Evolutionary conservation across 768 basidiomycete genomes (phyloP), one percentile per base, ranked within the genome.

Genomic region (Tylopilus felleus): DNA sequence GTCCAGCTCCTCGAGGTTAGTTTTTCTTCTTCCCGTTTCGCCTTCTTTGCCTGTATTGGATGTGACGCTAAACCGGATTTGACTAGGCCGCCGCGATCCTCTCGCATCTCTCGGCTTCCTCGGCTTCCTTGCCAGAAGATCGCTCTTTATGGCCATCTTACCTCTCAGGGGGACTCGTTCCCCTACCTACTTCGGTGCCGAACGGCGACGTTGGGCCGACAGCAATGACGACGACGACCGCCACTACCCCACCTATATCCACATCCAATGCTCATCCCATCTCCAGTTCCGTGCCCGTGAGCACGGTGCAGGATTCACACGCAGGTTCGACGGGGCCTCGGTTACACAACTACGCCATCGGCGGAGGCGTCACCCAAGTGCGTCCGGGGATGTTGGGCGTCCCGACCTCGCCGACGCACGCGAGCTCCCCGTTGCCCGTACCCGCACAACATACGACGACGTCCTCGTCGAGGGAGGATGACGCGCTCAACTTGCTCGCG

Each of bases 101-200:
- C 42, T 90, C 90, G 5, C 93, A 93, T 68, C 77, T 96, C 53
- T 83, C 85, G 6, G 86, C 89, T 0, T 73, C 75, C 4, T 77
- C 81, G 2, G 75, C 80, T 4, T 92, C 91, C 8, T 77, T 99
- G 3, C 97, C 96, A 0, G 93, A 94, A 52, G 96, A 98, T 68
- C 88, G 95, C 57, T 90, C 89, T 2, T 81, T 94, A 43, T 98
- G 96, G 91, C 92, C 93, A 0, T 84, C 83, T 31, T 91, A 86
- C 70, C 76, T 92, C 28, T 86, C 86, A 2, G 86, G 86, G 8
- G 88, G 88, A 2, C 71, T 78, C 14, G 72, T 90, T 12, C 86
- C 85, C 22, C 79, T 76, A 39, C 81, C 79, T n/a, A 56, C 62
- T 17, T 49, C 45, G 28, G 28, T 36, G 33, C 48, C 57, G 7